Evolutionary conservation across 2,329 filamentous ascomycete species (phyloP).

Genomic region (Alternaria panax): DNA sequence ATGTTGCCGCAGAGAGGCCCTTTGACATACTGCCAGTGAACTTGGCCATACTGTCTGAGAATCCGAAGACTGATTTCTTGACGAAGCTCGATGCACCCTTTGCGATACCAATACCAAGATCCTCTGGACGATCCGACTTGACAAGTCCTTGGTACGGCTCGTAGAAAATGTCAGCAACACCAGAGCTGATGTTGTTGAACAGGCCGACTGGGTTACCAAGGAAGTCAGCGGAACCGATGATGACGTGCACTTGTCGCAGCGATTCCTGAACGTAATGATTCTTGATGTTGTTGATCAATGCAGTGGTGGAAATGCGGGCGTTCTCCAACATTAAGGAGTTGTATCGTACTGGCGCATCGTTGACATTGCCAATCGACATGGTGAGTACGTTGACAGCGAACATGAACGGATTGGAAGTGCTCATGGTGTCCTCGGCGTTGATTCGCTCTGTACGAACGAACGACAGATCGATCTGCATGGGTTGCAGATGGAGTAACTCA

Average conservation of each 20-base stretch:
- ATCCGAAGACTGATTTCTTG: conserved; percentile 97
- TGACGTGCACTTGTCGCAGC: conserved; percentile 94
- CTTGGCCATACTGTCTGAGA: conserved; percentile 97
- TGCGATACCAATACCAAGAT: conserved; percentile 92
- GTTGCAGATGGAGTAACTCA: conserved; percentile 93
- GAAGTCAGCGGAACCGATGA: conserved; percentile 96
- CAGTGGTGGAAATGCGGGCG: conserved; percentile 84
- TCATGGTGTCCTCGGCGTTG: conserved; percentile 93
- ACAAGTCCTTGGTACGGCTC: conserved; percentile 98
- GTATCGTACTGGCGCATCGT: conserved; percentile 92
- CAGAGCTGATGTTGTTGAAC: conserved; percentile 98
- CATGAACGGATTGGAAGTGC: conserved; percentile 90
- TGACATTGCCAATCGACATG: conserved; percentile 99
- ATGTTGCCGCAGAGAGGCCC: conserved; percentile 89
- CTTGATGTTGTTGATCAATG: conserved; percentile 84
- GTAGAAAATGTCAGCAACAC: conserved; percentile 98
- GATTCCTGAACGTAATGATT: conserved; percentile 98
- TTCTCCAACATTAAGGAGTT: conserved; percentile 96
- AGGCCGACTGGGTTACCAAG: conserved; percentile 95
- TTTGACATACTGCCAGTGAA: conserved; percentile 98
- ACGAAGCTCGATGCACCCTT: conserved; percentile 97
- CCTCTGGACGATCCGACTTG: conserved; percentile 93
- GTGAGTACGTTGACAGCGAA: conserved; percentile 98
- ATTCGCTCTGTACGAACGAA: conserved; percentile 96
- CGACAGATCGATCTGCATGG: conserved; percentile 96